A percentile compares a stretch with the other conserved stretches of the same genome.
Conservation (phyloP, 2,329 filamentous ascomycete genomes). For the Nannizzia gypsea region DNA sequence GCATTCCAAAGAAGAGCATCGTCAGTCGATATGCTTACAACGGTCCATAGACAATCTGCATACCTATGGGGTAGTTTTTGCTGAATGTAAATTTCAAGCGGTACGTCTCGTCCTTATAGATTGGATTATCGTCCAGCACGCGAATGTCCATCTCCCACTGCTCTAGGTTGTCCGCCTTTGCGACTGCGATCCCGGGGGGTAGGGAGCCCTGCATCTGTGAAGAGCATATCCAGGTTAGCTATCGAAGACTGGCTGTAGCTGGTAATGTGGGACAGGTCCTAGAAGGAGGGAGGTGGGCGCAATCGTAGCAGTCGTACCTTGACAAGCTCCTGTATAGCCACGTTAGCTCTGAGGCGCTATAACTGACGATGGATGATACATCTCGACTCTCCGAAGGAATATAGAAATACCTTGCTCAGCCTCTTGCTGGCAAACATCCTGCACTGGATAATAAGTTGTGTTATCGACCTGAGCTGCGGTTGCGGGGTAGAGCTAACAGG, state of each 20-base stretch:
- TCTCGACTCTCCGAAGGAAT: neutral
- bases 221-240: neutral
- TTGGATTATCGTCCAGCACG: constrained; percentile 79
- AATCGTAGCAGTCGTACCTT: constrained; percentile 34
- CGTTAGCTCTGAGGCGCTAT: constrained; percentile 16
- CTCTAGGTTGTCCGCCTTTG: constrained; percentile 68
- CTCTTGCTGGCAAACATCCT: constrained; percentile 42
- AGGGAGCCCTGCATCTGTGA: constrained; percentile 46
- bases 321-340: constrained; percentile 37
- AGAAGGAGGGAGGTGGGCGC: neutral
- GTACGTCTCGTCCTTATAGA: constrained; percentile 71
- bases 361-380: neutral
- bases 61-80: constrained; percentile 80
- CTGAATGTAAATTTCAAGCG: constrained; percentile 80
- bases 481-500: neutral
- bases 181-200: constrained; percentile 61
- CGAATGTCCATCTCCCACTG: constrained; percentile 89
- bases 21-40: neutral
- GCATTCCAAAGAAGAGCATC: neutral
- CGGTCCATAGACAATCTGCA: too few species aligned
- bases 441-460: neutral
- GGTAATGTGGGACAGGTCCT: neutral
- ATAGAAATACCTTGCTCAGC: constrained; percentile 32
- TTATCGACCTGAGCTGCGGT: neutral
- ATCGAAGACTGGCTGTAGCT: neutral